Evolutionary conservation across 192 early-diverging fungal species (phyloP).

Genomic region (Cetraspora pellucida): DNA sequence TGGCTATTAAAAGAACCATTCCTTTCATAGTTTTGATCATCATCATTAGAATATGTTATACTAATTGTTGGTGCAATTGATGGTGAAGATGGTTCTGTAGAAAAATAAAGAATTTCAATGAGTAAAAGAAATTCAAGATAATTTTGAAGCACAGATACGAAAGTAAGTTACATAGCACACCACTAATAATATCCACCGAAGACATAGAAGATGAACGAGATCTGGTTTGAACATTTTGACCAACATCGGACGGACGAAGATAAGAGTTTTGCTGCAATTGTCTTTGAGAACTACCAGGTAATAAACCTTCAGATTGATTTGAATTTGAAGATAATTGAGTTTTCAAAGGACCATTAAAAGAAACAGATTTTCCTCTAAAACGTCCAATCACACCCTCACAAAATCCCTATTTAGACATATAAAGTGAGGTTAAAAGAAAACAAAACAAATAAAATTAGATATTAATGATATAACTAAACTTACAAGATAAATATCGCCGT

Average conservation of each 20-base stretch:
- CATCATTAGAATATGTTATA: no score
- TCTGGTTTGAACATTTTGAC: neutral
- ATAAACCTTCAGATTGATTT: neutral
- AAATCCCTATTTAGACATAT: slow-evolving; percentile 47
- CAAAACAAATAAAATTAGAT: neutral
- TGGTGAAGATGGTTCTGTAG: no score
- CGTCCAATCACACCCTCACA: slow-evolving; percentile 60
- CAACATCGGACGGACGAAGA: neutral
- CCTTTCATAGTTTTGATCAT: no score
- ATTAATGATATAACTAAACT: slow-evolving; percentile 8
- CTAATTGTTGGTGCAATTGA: no score
- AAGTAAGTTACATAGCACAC: no score
- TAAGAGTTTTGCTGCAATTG: neutral
- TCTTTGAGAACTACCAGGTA: neutral
- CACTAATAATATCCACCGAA: neutral
- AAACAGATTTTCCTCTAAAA: slow-evolving; percentile 52
- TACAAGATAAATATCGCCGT: slow-evolving; percentile 48
- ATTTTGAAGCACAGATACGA: no score
- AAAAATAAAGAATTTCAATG: no score
- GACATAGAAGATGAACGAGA: neutral
- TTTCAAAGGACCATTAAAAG: slow-evolving; percentile 38
- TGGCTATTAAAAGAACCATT: no score
- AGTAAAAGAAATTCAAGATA: no score
- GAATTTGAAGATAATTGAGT: neutral
- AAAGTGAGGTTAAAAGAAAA: neutral